Evolutionary conservation across 2,329 filamentous ascomycete genomes (phyloP).

Genomic region (Pyrenochaeta sp.): DNA sequence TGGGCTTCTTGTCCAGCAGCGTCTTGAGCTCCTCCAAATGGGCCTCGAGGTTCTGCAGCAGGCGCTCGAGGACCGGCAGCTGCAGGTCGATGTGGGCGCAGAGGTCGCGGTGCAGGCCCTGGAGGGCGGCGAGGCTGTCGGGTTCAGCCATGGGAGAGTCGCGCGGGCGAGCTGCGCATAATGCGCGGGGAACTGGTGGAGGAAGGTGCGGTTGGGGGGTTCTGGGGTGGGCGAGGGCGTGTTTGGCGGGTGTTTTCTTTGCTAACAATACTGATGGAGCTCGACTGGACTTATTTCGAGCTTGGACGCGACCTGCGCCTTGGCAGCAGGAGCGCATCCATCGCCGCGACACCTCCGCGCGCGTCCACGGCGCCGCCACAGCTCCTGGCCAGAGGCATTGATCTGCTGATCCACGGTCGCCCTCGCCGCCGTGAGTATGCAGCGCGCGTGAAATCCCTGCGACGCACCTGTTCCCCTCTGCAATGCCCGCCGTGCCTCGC

Average conservation of each 20-base stretch:
- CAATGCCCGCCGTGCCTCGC: constrained; percentile 15
- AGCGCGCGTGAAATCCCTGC: neutral
- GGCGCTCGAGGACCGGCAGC: constrained; percentile 73
- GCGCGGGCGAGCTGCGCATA: constrained; percentile 35
- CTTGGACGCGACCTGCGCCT: constrained; percentile 37
- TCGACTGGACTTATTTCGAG: no score
- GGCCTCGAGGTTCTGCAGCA: constrained; percentile 69
- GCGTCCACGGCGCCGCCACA: constrained; percentile 7
- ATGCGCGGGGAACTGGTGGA: constrained; percentile 27
- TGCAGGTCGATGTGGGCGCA: constrained; percentile 76
- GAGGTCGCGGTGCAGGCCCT: constrained; percentile 86
- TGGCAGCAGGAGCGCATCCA: no score
- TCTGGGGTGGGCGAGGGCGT: constrained; percentile 12
- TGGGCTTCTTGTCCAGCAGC: constrained; percentile 76
- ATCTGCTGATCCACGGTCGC: constrained; percentile 8
- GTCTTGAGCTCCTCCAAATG: constrained; percentile 72
- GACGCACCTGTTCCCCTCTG: neutral
- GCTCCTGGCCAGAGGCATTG: neutral
- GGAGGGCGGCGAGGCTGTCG: constrained; percentile 76
- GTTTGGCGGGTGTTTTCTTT: constrained; percentile 32
- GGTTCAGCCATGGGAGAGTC: constrained; percentile 70
- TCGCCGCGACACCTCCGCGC: constrained; percentile 28
- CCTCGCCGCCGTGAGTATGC: constrained; percentile 1
- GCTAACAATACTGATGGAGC: constrained; percentile 18
- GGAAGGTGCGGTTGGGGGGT: constrained; percentile 3